Base-by-base conservation (phyloP, 2,329 filamentous ascomycete species). In the Aspergillus calidoustus region DNA sequence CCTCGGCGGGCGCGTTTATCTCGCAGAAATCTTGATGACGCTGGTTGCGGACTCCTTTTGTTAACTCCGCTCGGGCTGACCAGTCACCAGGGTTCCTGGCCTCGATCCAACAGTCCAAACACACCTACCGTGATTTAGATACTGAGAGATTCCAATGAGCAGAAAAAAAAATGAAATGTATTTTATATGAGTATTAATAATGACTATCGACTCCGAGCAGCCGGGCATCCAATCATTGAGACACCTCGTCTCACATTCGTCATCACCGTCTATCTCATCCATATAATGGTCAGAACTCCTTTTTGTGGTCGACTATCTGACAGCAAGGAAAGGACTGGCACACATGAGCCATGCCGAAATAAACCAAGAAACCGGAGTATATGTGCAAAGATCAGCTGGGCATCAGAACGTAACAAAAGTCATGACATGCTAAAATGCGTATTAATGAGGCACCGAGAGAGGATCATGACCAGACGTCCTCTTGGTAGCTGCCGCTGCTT, bases 401-500 rank as follows among this genome's bases (percentile, higher is more conserved):
- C 64, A 60, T 65, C 54, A 57, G 47, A 46, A 60, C 25, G 63
- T 64, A 69, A 62, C 48, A 63, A 63, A 68, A 64, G 54, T 63
- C 67, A 64, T 67, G 41, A 46, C 57, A 64, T 57, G 63, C 51
- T 64, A 64, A 60, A 41, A 52, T 54, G 44, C 57, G 63, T 61
- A 44, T n/a, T 41, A 57, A 63, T 31, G 3, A 44, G 30, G 30
- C 28, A 64, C 30, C 38, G 61, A 56, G 7, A 47, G 38, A 43
- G 48, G 60, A 69, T 77, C 75, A 89, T 76, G 86, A 88, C 87
- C 87, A 89, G 8, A 89, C 87, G 75, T 89, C 87, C 74, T 89
- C 95, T 85, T 99, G 96, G 83, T 99, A 99, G 79, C 95, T 92
- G 79, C 96, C 97, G 67, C 90, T 89, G 68, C 91, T 89, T 74